phyloP scores from a whole-genome alignment of 129 eudicot species.

The Kitagawia praeruptora region DNA sequence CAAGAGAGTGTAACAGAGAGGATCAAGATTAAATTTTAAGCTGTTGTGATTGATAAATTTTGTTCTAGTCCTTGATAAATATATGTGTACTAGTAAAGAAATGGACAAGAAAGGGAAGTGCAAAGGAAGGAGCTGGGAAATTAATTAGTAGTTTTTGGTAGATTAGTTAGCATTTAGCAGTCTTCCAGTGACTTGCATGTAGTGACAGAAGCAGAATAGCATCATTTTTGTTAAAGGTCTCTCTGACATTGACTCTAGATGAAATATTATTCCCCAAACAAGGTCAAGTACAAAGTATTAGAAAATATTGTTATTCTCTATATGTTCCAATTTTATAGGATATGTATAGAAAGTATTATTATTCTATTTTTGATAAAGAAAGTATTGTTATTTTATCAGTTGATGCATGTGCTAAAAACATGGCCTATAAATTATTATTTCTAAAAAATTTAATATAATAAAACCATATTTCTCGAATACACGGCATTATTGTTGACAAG shows the following conservation, averaged over 20 bases:
- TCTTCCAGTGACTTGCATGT: not conserved
- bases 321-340: too few relatives aligned
- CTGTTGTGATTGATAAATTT: not conserved
- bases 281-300: not conserved
- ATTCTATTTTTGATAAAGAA: too few relatives aligned
- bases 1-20: not conserved
- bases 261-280: too few relatives aligned
- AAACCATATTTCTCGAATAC: too few relatives aligned
- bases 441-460: too few relatives aligned
- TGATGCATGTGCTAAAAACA: not conserved
- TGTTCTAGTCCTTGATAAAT: not conserved
- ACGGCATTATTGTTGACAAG: too few relatives aligned
- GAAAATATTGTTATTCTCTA: too few relatives aligned
- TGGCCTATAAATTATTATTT: too few relatives aligned
- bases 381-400: too few relatives aligned
- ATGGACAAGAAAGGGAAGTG: not conserved
- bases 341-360: too few relatives aligned
- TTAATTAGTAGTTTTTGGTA: not conserved
- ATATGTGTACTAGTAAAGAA: not conserved
- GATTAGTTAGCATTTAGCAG: not conserved
- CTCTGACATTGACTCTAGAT: not conserved
- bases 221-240: not conserved
- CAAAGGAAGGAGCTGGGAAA: not conserved
- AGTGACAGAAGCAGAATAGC: not conserved
- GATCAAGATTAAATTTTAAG: not conserved